Evolutionary conservation across 2,329 filamentous ascomycete genomes (phyloP).

Genomic region (Sclerotinia nivalis): DNA sequence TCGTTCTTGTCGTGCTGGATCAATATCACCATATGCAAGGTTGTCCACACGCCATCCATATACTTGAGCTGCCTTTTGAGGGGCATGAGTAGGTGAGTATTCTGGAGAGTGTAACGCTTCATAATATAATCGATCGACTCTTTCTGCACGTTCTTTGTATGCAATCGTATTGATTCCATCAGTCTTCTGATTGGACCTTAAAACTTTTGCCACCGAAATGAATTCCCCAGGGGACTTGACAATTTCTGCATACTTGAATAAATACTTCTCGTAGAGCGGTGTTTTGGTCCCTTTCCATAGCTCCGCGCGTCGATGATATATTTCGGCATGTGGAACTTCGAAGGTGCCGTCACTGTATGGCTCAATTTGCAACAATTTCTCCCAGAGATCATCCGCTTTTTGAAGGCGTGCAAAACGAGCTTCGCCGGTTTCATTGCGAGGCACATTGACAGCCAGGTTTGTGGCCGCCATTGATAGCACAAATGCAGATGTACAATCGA

Average conservation of each 20-base stretch:
- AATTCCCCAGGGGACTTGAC: constrained; percentile 6
- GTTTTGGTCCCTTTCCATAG: constrained; percentile 3
- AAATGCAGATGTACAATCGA: constrained; percentile 3
- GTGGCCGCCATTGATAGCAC: constrained; percentile 18
- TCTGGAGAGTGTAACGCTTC: constrained; percentile 12
- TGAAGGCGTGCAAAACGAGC: constrained; percentile 7
- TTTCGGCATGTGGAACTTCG: constrained; percentile 16
- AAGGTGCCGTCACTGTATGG: constrained; percentile 4
- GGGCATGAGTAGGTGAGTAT: constrained; percentile 7
- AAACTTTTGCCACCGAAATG: constrained; percentile 15
- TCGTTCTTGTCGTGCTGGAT: constrained; percentile 13
- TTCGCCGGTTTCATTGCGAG: neutral
- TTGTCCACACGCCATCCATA: constrained; percentile 17
- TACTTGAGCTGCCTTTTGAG: constrained; percentile 8
- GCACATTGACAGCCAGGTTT: neutral
- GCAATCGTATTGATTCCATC: constrained; percentile 15
- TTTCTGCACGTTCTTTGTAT: constrained; percentile 19
- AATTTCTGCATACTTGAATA: constrained; percentile 9
- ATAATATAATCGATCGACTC: constrained; percentile 11
- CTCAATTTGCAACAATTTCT: neutral
- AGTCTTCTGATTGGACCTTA: constrained; percentile 13
- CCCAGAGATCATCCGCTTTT: constrained; percentile 15
- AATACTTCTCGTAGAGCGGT: constrained; percentile 7
- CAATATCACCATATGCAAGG: constrained; percentile 18
- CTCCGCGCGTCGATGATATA: constrained; percentile 11